Percentiles rank a stretch among this genome's conserved stretches.
Conservation (phyloP, 148 eudicot genomes). For the Silene latifolia region DNA sequence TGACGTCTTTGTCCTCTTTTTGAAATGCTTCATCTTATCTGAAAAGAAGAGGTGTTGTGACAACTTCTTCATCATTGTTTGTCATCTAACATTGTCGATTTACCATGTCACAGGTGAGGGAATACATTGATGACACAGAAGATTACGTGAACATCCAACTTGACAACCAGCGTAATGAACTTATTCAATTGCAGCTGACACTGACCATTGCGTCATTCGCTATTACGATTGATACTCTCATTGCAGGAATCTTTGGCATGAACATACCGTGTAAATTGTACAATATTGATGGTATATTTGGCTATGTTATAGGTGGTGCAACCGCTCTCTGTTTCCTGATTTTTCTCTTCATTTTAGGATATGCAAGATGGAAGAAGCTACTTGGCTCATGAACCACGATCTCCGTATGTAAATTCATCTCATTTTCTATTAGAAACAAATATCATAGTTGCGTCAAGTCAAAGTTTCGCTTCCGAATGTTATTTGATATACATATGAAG, state of each 20-base stretch:
- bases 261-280: constrained; percentile 57
- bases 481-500: neutral
- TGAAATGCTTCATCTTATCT: neutral
- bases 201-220: constrained; percentile 80
- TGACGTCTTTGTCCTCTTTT: neutral
- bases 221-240: constrained; percentile 51
- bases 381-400: constrained; percentile 50
- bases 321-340: constrained; percentile 45
- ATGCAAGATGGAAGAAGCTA: constrained; percentile 92
- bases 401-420: constrained; percentile 9
- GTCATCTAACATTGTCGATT: neutral
- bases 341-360: constrained; percentile 70
- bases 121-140: constrained; percentile 95
- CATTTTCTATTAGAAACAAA: neutral
- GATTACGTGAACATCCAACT: constrained; percentile 96
- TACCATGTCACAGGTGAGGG: constrained; percentile 59
- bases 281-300: constrained; percentile 37
- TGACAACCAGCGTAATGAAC: constrained; percentile 92
- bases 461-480: neutral
- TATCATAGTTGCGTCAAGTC: neutral
- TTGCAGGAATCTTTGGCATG: constrained; percentile 80
- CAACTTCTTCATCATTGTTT: neutral
- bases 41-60: neutral
- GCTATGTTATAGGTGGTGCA: constrained; percentile 28
- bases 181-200: constrained; percentile 80